A percentile compares a stretch with the other conserved stretches of the same genome.
phyloP scores from a whole-genome alignment of 192 early-diverging fungal genomes.

The Spinellus fusiger region DNA sequence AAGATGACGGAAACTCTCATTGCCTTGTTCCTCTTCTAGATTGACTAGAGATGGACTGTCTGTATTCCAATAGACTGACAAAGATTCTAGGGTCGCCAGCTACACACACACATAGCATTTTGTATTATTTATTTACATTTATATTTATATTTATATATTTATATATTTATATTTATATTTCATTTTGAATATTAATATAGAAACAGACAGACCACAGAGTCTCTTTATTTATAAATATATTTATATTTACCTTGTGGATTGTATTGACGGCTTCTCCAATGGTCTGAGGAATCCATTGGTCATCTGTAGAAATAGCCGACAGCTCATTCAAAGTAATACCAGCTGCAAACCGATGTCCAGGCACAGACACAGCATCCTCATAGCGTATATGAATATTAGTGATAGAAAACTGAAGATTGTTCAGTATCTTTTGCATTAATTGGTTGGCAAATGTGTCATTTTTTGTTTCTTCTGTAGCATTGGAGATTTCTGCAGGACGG shows the following conservation, averaged over 20 bases:
- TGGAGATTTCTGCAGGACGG: constrained; percentile 17
- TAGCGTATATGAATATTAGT: constrained; percentile 95
- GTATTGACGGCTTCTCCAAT: constrained; percentile 68
- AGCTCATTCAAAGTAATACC: constrained; percentile 87
- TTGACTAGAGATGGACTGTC: constrained; percentile 57
- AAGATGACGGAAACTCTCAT: not conserved
- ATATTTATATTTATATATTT: too few species aligned
- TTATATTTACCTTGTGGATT: constrained; percentile 79
- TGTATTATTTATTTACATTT: too few species aligned
- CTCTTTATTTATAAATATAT: not conserved
- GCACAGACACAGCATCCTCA: constrained; percentile 80
- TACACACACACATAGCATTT: too few species aligned
- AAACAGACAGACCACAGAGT: not conserved
- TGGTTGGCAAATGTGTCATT: constrained; percentile 85
- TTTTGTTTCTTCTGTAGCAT: constrained; percentile 35
- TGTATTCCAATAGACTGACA: constrained; percentile 89
- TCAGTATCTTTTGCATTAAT: constrained; percentile 88
- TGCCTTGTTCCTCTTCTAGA: constrained; percentile 35
- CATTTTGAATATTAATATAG: not conserved
- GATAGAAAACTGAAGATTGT: constrained; percentile 94
- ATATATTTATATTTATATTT: too few species aligned
- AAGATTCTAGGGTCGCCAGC: constrained; percentile 56
- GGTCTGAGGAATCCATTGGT: constrained; percentile 76
- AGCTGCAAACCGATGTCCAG: constrained; percentile 75
- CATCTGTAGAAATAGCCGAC: constrained; percentile 87